phyloP scores from a whole-genome alignment of 2,329 filamentous ascomycete species.

The Colletotrichum musicola region DNA sequence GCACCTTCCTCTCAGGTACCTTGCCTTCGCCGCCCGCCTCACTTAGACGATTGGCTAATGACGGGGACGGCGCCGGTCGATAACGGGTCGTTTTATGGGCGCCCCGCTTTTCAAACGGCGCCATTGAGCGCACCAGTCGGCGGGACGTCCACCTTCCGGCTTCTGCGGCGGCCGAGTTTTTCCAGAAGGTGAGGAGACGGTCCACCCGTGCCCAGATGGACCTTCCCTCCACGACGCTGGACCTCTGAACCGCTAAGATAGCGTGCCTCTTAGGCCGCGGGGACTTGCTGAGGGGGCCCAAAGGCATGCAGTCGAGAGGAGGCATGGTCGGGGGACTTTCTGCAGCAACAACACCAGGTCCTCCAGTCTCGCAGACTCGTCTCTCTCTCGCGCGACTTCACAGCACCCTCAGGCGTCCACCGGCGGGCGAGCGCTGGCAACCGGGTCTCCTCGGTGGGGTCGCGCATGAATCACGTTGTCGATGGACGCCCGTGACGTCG shows the following conservation, averaged over 20 bases:
- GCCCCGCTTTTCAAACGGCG: conserved; percentile 35
- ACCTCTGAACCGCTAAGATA: background rate
- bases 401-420: conserved; percentile 1
- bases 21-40: conserved; percentile 29
- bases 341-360: no score
- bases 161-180: conserved; percentile 35
- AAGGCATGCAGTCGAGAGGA: background rate
- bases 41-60: conserved; percentile 38
- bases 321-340: no score
- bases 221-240: background rate
- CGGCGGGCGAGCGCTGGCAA: conserved; percentile 1
- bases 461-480: conserved; percentile 34
- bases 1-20: no score
- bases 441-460: conserved; percentile 23
- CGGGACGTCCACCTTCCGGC: conserved; percentile 29
- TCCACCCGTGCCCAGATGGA: conserved; percentile 22
- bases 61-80: conserved; percentile 34
- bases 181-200: conserved; percentile 36
- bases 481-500: conserved; percentile 32
- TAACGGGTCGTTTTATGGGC: conserved; percentile 27
- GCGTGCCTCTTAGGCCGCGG: background rate
- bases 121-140: conserved; percentile 8
- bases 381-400: conserved; percentile 1
- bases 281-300: background rate
- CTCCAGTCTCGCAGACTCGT: background rate